Conservation (phyloP, 2,329 filamentous ascomycete genomes). For the Colletotrichum orchidophilum region DNA sequence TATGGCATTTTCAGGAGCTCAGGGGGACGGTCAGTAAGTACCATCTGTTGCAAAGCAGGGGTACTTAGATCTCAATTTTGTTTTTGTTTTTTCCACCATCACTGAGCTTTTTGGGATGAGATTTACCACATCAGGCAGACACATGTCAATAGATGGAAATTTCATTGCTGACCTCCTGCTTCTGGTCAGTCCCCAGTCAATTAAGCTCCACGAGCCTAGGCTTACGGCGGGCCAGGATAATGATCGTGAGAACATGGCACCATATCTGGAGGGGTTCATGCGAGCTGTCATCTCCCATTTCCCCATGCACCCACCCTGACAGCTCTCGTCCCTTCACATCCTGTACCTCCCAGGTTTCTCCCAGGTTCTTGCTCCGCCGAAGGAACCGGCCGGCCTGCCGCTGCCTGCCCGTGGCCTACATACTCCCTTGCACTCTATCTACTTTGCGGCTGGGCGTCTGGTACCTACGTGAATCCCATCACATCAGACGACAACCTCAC, state of each 20-base stretch:
- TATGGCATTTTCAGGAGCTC: slow-evolving; percentile 34
- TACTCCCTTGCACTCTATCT: neutral
- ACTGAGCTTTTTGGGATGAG: neutral
- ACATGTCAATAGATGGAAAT: slow-evolving; percentile 26
- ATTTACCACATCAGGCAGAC: slow-evolving; percentile 15
- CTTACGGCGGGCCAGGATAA: neutral
- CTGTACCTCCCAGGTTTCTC: neutral
- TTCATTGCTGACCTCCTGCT: slow-evolving; percentile 4
- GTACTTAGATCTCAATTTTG: slow-evolving; percentile 19
- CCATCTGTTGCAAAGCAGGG: slow-evolving; percentile 23
- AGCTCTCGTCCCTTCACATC: neutral
- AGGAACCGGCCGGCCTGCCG: neutral
- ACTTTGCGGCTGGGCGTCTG: neutral
- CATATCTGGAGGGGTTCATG: slow-evolving; percentile 6
- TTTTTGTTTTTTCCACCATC: slow-evolving; percentile 1
- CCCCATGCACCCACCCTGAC: neutral
- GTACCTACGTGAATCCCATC: neutral
- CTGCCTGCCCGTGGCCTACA: slow-evolving; percentile 1
- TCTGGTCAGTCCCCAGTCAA: neutral
- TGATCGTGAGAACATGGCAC: slow-evolving; percentile 25
- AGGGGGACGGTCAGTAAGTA: slow-evolving; percentile 17
- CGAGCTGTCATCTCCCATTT: slow-evolving; percentile 2
- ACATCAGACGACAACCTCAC: neutral
- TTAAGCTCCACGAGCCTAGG: neutral
- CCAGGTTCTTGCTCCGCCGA: neutral